Percentiles rank a stretch among this genome's conserved stretches.
Conservation (phyloP, 164 flowering plant species). For the Umbilicus rupestris region DNA sequence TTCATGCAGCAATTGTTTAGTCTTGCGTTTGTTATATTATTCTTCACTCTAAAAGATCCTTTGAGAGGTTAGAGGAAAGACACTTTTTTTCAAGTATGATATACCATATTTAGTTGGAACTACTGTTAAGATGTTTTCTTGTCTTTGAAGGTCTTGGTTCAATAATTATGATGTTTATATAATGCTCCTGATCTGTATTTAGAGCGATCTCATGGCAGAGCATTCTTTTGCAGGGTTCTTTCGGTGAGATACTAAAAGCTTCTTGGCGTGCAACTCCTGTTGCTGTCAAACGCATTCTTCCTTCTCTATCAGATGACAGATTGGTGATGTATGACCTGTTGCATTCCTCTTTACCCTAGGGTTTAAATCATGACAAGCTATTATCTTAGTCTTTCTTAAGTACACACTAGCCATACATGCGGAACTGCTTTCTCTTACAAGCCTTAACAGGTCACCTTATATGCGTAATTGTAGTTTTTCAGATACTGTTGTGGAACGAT, state of each 20-base stretch:
- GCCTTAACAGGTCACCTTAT: background rate
- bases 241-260: slow-evolving; percentile 92
- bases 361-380: background rate
- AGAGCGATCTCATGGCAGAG: background rate
- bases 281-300: slow-evolving; percentile 96
- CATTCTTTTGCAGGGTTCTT: slow-evolving; percentile 59
- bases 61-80: background rate
- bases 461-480: background rate
- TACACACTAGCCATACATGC: background rate
- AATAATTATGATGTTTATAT: background rate
- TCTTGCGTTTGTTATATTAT: background rate
- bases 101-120: background rate
- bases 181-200: background rate
- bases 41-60: background rate
- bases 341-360: background rate
- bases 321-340: slow-evolving; percentile 73
- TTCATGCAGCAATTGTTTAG: too few species aligned
- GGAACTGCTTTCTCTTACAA: slow-evolving; percentile 3
- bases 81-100: background rate
- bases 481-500: background rate
- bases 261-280: slow-evolving; percentile 98
- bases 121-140: background rate
- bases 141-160: background rate
- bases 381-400: background rate
- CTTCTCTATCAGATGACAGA: slow-evolving; percentile 94